Evolutionary conservation across 1,139 yeast species (phyloP).

Genomic region (Spathaspora jeffriesii): DNA sequence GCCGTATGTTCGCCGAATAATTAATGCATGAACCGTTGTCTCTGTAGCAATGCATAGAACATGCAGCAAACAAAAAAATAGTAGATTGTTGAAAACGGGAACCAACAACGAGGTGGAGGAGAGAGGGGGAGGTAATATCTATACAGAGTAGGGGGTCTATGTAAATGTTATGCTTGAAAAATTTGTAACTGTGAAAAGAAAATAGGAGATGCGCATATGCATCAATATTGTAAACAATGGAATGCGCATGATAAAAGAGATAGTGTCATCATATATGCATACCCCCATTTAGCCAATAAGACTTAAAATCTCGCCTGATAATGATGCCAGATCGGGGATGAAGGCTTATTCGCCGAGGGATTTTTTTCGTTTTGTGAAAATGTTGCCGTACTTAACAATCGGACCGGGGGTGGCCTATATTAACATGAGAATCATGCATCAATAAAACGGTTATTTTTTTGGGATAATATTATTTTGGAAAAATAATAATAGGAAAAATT

Average conservation of each 20-base stretch:
- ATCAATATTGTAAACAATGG: background rate
- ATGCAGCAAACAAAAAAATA: no score
- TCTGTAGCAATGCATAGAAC: background rate
- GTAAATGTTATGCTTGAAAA: background rate
- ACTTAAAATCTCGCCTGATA: background rate
- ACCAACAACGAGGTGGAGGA: background rate
- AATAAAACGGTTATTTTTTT: conserved; percentile 1
- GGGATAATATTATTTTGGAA: background rate
- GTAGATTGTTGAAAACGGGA: background rate
- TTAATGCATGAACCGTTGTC: background rate
- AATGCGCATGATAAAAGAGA: background rate
- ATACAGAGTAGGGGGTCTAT: background rate
- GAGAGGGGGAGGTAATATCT: background rate
- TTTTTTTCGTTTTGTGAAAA: background rate
- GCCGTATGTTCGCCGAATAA: background rate
- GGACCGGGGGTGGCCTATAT: background rate
- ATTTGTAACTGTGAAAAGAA: background rate
- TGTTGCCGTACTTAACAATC: background rate
- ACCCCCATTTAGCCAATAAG: background rate
- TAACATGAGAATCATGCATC: background rate
- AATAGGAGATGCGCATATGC: background rate
- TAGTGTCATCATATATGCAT: background rate
- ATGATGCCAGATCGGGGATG: background rate
- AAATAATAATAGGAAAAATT: background rate
- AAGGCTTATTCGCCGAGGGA: conserved; percentile 1